Evolutionary conservation across 345 rosid genomes (phyloP).

Genomic region (Adansonia digitata): DNA sequence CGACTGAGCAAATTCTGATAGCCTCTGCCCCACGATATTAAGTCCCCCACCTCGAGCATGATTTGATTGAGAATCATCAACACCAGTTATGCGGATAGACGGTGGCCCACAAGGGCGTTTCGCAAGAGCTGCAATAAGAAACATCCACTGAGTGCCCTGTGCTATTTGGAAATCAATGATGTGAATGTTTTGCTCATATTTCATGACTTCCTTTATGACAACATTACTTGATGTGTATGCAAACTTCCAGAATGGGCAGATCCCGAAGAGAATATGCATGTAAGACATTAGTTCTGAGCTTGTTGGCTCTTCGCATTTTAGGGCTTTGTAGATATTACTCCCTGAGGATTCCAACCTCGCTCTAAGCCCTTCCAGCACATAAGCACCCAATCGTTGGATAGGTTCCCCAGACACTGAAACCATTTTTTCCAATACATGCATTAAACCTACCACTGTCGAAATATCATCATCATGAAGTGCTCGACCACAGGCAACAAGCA

Average conservation of each 20-base stretch:
- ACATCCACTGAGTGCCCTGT: slow-evolving; percentile 78
- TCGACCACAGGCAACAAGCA: slow-evolving; percentile 62
- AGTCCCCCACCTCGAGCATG: slow-evolving; percentile 97
- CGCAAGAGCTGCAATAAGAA: slow-evolving; percentile 53
- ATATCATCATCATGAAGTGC: slow-evolving; percentile 48
- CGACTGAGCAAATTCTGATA: slow-evolving; percentile 41
- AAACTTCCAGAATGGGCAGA: slow-evolving; percentile 89
- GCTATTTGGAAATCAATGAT: slow-evolving; percentile 87
- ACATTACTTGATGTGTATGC: slow-evolving; percentile 75
- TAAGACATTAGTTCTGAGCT: slow-evolving; percentile 91
- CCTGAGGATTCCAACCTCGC: slow-evolving; percentile 89
- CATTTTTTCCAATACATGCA: slow-evolving; percentile 71
- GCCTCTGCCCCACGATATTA: slow-evolving; percentile 54
- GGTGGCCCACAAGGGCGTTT: slow-evolving; percentile 72
- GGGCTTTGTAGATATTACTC: slow-evolving; percentile 71
- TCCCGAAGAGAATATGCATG: slow-evolving; percentile 66
- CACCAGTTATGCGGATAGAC: slow-evolving; percentile 64
- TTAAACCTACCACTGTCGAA: slow-evolving; percentile 45
- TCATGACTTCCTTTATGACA: slow-evolving; percentile 57
- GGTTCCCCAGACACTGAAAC: slow-evolving; percentile 91
- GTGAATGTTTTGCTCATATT: slow-evolving; percentile 62
- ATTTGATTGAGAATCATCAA: slow-evolving; percentile 86
- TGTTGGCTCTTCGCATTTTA: slow-evolving; percentile 76
- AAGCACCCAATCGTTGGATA: slow-evolving; percentile 74
- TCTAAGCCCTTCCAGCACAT: slow-evolving; percentile 89